A percentile compares a stretch with the other conserved stretches of the same genome.
These are phyloP conservation scores for Macadamia integrifolia DNA, from an alignment of 164 flowering plant species.

Conservation along the genomic window DNA sequence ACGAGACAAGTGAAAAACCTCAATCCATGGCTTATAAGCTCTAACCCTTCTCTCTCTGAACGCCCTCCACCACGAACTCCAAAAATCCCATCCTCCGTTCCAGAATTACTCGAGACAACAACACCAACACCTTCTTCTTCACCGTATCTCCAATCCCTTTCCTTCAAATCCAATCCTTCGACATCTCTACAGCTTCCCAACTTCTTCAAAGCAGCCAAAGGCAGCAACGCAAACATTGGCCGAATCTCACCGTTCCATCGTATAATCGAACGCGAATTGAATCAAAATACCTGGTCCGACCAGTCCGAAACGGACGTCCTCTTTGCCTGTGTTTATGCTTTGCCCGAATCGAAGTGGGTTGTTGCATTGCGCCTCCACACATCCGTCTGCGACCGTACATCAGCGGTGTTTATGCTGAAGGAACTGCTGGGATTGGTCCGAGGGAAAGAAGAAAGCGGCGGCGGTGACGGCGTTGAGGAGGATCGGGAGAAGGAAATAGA, in stretches of 20 bases:
- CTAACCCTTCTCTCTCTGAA: no score
- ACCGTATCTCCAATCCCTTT: no score
- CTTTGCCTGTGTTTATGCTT: conserved; percentile 36
- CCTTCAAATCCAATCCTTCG: conserved; percentile 27
- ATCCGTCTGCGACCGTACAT: no score
- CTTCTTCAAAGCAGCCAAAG: conserved; percentile 16
- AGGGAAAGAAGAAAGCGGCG: no score
- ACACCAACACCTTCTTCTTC: conserved; percentile 15
- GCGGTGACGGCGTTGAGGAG: neutral
- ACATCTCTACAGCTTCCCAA: conserved; percentile 33
- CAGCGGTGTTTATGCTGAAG: no score
- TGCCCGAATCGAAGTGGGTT: conserved; percentile 38
- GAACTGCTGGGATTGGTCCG: no score
- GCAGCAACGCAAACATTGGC: neutral
- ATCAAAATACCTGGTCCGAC: conserved; percentile 48
- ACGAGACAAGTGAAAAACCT: no score
- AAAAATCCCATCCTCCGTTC: conserved; percentile 66
- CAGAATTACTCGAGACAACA: conserved; percentile 30
- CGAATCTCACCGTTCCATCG: conserved; percentile 33
- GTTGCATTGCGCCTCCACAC: conserved; percentile 37
- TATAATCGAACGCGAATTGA: conserved; percentile 67
- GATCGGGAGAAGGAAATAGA: conserved; percentile 11
- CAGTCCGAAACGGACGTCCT: conserved; percentile 24
- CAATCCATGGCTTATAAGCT: no score
- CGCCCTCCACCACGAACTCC: conserved; percentile 28